Evolutionary conservation across 2,329 filamentous ascomycete species (phyloP), one percentile per base, ranked within the genome.

Genomic region (Cryphonectria naterciae): DNA sequence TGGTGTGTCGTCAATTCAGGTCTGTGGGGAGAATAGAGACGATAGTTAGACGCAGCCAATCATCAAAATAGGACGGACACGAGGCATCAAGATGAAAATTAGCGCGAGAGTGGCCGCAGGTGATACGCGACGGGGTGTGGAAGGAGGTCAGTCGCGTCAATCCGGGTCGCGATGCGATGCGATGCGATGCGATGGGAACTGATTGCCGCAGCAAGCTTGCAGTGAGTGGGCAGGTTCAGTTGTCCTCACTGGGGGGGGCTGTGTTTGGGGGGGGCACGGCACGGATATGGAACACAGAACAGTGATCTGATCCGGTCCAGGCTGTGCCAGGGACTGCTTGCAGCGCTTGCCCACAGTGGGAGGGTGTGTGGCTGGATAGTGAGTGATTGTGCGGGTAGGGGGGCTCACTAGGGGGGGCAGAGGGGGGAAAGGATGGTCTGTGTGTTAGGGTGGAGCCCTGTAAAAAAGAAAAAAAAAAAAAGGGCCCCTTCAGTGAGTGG

Each of bases 111-210:
- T 71, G 79, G 80, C 79, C 76, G 81, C 80, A 77, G 85, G 83
- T 83, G 79, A 81, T 82, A 85, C 82, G 83, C 79, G 78, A 76
- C 77, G 77, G 77, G 78, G 77, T 78, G 80, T 82, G 80, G 81
- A 54, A 62, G 32, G 46, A 60, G 65, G 46, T 54, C 56, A 62
- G 82, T 83, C 82, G 81, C 81, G 82, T 83, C 78, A 78, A 76
- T 67, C 66, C 67, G 65, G 65, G 60, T 35, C 61, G 70, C 67
- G 69, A 70, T 69, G 65, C 71, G 68, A 63, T 79, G 79, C 77
- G 77, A 76, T 76, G 77, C 74, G 78, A 78, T 75, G 75, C 76
- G 79, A 77, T 66, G 70, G 49, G 63, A 62, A 62, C 43, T 56
- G 67, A 68, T 58, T 58, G 65, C 35, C 49, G 49, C 52, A 58